A percentile compares a stretch with the other conserved stretches of the same genome.
Conservation (phyloP, 305 asterid species). For the Nicotiana rustica region DNA sequence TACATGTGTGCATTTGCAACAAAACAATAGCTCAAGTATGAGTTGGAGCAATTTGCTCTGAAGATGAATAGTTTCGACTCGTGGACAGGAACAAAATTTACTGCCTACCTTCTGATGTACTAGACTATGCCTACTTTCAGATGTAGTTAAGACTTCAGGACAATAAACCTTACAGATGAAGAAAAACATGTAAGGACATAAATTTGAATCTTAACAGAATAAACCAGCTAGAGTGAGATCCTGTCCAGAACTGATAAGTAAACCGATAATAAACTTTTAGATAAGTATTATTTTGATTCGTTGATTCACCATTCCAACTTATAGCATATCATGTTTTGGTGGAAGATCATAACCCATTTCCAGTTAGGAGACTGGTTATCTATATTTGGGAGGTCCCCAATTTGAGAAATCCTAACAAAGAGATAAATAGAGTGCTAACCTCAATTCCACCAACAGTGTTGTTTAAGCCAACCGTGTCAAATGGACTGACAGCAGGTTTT, state of each 20-base stretch:
- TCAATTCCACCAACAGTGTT: slow-evolving; percentile 81
- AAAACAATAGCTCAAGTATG: not conserved
- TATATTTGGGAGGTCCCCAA: not conserved
- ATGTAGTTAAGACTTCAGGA: not conserved
- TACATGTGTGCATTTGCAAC: slow-evolving; percentile 10
- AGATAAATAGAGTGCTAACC: slow-evolving; percentile 49
- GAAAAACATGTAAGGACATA: not conserved
- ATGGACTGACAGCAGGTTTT: slow-evolving; percentile 83
- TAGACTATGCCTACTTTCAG: not conserved
- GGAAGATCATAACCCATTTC: not conserved
- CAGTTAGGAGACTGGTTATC: not conserved
- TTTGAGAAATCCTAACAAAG: slow-evolving; percentile 30
- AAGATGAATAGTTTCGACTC: not conserved
- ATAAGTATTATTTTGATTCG: not conserved
- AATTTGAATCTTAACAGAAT: slow-evolving; percentile 16
- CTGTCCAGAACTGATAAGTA: slow-evolving; percentile 25
- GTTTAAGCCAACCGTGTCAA: slow-evolving; percentile 74
- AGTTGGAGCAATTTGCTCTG: slow-evolving; percentile 11
- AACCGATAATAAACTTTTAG: no score
- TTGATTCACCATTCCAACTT: not conserved
- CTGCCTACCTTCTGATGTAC: slow-evolving; percentile 8
- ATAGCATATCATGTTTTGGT: not conserved
- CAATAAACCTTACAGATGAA: not conserved
- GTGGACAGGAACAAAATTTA: not conserved
- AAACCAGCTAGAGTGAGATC: slow-evolving; percentile 3